A percentile compares a stretch with the other conserved stretches of the same genome.
phyloP scores from a whole-genome alignment of 2,329 filamentous ascomycete species.

The Fusarium verrucosum region DNA sequence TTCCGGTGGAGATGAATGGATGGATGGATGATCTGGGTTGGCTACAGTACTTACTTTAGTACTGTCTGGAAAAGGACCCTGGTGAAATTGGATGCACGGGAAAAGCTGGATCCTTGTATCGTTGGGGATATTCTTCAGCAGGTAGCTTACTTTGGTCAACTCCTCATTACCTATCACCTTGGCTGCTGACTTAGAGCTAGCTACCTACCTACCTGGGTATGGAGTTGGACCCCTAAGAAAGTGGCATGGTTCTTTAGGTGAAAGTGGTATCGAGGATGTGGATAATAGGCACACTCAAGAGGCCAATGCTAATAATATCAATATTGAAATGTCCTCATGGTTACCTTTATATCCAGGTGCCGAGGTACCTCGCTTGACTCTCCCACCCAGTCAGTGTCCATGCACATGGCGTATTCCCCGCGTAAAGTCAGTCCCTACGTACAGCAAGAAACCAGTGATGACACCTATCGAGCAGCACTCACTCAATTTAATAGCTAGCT shows the following conservation, averaged over 20 bases:
- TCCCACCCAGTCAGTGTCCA: background rate
- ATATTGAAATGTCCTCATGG: background rate
- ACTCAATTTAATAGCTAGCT: slow-evolving; percentile 23
- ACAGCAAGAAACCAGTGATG: slow-evolving; percentile 9
- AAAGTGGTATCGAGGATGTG: background rate
- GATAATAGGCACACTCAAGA: background rate
- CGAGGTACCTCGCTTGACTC: background rate
- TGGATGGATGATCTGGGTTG: slow-evolving; percentile 5
- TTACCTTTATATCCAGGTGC: too few relatives aligned
- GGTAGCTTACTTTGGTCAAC: slow-evolving; percentile 9
- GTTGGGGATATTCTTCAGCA: slow-evolving; percentile 36
- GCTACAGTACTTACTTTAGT: too few relatives aligned
- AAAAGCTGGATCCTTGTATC: slow-evolving; percentile 40
- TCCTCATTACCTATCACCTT: slow-evolving; percentile 2
- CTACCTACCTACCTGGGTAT: background rate
- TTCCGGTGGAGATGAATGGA: slow-evolving; percentile 38
- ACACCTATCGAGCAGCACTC: slow-evolving; percentile 16
- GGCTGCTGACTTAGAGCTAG: slow-evolving; percentile 6
- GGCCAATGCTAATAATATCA: background rate
- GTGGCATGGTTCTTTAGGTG: background rate
- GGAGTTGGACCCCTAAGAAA: background rate
- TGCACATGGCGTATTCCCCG: background rate
- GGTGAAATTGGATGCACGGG: slow-evolving; percentile 37
- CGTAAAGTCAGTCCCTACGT: background rate
- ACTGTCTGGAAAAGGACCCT: slow-evolving; percentile 32